These are phyloP conservation scores for Asterionellopsis glacialis DNA, from an alignment of 108 stramenopile species.

Conservation along the genomic window DNA sequence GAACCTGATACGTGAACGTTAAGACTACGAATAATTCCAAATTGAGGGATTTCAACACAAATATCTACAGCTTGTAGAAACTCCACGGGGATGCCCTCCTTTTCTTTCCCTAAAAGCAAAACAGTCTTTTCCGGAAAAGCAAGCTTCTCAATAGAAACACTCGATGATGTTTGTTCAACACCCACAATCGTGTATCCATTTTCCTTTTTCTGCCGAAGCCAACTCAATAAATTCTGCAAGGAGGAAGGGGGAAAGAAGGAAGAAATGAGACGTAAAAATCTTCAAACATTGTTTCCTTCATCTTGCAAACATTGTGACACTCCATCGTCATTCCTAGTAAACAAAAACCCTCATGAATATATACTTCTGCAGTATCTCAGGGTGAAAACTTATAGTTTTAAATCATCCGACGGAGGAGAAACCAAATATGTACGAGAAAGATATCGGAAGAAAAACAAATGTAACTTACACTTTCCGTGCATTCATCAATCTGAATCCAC, in stretches of 20 bases:
- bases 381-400: too few species aligned
- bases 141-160: conserved; percentile 49
- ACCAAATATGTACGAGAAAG: not conserved
- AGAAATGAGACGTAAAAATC: conserved; percentile 2
- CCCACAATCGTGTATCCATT: conserved; percentile 85
- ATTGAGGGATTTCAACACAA: conserved; percentile 96
- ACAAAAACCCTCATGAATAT: not conserved
- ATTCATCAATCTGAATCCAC: conserved; percentile 89
- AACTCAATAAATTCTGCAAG: conserved; percentile 42
- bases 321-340: conserved; percentile 5
- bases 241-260: not conserved
- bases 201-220: conserved; percentile 57
- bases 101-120: conserved; percentile 90
- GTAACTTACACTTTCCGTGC: conserved; percentile 69
- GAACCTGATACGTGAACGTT: conserved; percentile 96
- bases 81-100: conserved; percentile 90
- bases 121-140: conserved; percentile 67
- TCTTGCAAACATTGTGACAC: not conserved
- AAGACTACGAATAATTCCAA: conserved; percentile 90
- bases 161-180: conserved; percentile 85
- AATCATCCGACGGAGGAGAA: not conserved
- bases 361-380: too few species aligned
- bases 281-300: not conserved
- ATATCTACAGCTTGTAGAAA: conserved; percentile 85
- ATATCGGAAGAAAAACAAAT: too few species aligned